Conservation (phyloP, 2,329 filamentous ascomycete genomes). For the Madurella fahalii region DNA sequence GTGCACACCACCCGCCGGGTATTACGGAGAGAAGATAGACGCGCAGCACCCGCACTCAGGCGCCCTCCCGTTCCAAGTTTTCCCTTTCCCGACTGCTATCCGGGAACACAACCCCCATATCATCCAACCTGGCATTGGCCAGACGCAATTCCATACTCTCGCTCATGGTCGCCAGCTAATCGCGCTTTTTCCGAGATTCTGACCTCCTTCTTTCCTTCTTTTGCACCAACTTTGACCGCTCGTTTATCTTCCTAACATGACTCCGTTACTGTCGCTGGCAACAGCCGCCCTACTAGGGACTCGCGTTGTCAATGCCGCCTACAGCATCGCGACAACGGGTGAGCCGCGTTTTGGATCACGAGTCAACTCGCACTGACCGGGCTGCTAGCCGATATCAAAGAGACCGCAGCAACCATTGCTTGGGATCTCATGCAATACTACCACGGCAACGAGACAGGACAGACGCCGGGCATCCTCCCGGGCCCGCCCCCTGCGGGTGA, state of each 20-base stretch:
- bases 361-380: constrained; percentile 3
- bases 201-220: constrained; percentile 4
- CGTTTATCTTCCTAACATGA: constrained; percentile 21
- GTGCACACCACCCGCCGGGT: neutral
- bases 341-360: neutral
- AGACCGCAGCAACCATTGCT: constrained; percentile 37
- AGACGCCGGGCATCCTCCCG: constrained; percentile 45
- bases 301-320: constrained; percentile 21
- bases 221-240: constrained; percentile 19
- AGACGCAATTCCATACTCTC: neutral
- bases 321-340: constrained; percentile 24
- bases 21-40: constrained; percentile 1
- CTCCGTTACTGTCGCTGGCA: constrained; percentile 15
- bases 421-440: constrained; percentile 46
- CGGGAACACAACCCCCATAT: neutral
- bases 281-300: constrained; percentile 15
- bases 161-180: constrained; percentile 12
- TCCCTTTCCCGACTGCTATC: neutral
- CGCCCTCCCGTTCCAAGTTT: constrained; percentile 13
- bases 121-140: neutral
- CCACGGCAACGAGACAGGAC: constrained; percentile 41
- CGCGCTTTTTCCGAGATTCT: neutral
- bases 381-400: constrained; percentile 33
- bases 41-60: neutral
- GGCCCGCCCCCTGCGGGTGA: constrained; percentile 44